Evolutionary conservation across 768 basidiomycete genomes (phyloP).

Genomic region (Phanerochaete carnosa): DNA sequence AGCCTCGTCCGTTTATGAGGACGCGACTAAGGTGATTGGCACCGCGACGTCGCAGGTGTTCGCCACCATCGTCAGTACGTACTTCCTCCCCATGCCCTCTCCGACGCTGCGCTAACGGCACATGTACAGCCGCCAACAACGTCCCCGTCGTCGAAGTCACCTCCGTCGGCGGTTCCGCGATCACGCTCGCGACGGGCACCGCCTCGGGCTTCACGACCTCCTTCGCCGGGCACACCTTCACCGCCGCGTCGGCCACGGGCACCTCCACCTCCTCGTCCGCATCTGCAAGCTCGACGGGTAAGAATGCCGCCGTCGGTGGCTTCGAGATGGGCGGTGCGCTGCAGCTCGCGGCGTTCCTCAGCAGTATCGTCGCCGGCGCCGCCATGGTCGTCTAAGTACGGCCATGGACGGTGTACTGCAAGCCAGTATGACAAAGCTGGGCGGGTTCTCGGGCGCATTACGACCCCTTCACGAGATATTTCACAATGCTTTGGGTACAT

Average conservation of each 20-base stretch:
- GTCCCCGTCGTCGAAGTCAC: conserved; percentile 20
- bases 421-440: neutral
- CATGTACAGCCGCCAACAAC: conserved; percentile 14
- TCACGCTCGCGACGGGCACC: conserved; percentile 21
- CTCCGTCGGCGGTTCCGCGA: conserved; percentile 19
- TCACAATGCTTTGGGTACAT: neutral
- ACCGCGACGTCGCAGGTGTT: conserved; percentile 15
- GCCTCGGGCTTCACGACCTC: conserved; percentile 14
- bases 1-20: conserved; percentile 14
- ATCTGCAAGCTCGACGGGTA: neutral
- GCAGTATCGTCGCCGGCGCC: conserved; percentile 17
- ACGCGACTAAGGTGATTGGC: conserved; percentile 14
- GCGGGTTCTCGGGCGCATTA: neutral
- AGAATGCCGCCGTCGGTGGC: conserved; percentile 2
- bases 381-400: conserved; percentile 14
- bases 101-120: neutral
- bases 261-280: neutral
- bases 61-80: conserved; percentile 10
- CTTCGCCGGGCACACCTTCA: conserved; percentile 21
- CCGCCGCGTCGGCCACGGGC: conserved; percentile 11
- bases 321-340: conserved; percentile 1
- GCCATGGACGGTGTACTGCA: neutral
- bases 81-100: too few relatives aligned
- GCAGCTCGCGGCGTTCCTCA: conserved; percentile 14
- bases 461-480: neutral